phyloP scores from a whole-genome alignment of 2,329 filamentous ascomycete genomes.

The Pestalotiopsis sp. region DNA sequence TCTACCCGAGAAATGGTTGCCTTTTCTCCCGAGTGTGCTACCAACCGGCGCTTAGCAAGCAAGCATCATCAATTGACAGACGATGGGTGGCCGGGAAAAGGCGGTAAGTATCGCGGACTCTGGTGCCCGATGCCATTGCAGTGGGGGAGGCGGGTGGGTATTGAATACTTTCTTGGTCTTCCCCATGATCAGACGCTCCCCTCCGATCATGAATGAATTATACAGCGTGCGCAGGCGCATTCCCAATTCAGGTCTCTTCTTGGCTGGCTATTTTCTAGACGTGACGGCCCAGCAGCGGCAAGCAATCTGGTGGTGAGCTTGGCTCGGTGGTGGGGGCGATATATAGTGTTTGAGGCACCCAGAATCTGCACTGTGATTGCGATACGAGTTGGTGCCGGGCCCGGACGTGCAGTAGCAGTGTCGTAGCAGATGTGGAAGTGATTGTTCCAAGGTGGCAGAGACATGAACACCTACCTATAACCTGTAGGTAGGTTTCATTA shows the following conservation, averaged over 20 bases:
- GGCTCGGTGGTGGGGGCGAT: background rate
- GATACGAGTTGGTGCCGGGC: background rate
- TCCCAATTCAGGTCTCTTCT: background rate
- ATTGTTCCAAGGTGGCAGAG: background rate
- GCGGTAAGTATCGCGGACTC: conserved; percentile 15
- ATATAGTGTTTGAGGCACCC: background rate
- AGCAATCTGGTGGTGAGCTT: background rate
- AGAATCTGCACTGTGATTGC: background rate
- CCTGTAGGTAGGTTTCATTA: background rate
- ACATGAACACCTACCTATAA: background rate
- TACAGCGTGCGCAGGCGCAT: background rate
- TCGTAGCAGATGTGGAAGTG: too few species aligned
- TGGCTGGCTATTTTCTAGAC: conserved; percentile 1
- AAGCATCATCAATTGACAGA: background rate
- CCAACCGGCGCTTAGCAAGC: background rate
- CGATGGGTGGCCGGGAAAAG: background rate
- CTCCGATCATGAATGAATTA: background rate
- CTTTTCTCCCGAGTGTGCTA: background rate
- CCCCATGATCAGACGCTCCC: background rate
- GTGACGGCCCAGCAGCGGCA: background rate
- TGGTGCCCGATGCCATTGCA: conserved; percentile 16
- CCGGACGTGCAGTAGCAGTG: background rate
- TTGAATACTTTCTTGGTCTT: conserved; percentile 7
- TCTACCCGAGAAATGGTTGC: background rate
- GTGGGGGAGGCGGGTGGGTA: conserved; percentile 15